Evolutionary conservation across 2,329 filamentous ascomycete genomes (phyloP), one percentile per base, ranked within the genome.

Genomic region (Myriangium duriaei): DNA sequence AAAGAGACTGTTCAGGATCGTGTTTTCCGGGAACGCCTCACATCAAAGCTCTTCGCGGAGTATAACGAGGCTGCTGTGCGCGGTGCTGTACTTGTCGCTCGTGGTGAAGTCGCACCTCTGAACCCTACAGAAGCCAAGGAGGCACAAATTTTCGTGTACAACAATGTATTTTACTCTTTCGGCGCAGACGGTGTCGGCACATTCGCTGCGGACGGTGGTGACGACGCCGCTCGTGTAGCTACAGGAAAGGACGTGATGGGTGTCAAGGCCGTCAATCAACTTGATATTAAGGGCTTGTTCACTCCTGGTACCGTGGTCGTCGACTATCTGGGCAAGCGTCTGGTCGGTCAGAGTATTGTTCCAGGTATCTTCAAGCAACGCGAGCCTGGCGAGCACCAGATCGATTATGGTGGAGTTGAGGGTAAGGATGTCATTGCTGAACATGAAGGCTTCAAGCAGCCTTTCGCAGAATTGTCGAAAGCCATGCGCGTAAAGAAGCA

Each of bases 151-250:
- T 98, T 94, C 53, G 88, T 98, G 15, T 95, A 96, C 68, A 96
- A 96, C 69, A 98, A 98, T 62, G 86, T 98, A 49, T 98, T 98
- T 68, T 98, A 94, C 68, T 96, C 91, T 1, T 96, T 95, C 51
- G 91, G 91, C 45, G 88, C 91, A 31, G 91, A 98, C 58, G 92
- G 91, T 37, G 91, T 96, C 32, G 88, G 91, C 30, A 98, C 91
- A 11, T 98, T 98, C 59, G 87, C 86, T 9, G 87, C 81, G 3
- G 91, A 98, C 63, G 91, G 91, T 48, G 91, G 91, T 13, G 88
- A 98, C 48, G 91, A 98, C 63, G 91, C 91, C 47, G 91, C 91
- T 11, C 77, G 88, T 42, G 85, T 96, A 41, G 91, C 92, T 16
- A 94, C 92, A 4, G 88, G 87, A 46, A 98, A 98, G 65, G 91